Conservation (phyloP, 1,139 yeast species). For the Kurtzmaniella quercitrusa region DNA sequence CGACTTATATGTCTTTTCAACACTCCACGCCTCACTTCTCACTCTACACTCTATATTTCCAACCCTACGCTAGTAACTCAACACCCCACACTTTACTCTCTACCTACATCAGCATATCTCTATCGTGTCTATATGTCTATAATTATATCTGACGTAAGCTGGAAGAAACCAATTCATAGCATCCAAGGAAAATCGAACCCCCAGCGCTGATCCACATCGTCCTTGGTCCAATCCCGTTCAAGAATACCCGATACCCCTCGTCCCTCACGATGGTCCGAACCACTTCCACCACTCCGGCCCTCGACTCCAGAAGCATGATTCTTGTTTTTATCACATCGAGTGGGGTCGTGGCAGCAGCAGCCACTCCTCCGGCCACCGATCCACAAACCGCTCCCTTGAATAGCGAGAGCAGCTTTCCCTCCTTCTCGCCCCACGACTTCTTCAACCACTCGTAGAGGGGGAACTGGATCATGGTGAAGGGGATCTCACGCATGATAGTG, state of each 20-base stretch:
- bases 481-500: conserved; percentile 90
- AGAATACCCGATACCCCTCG: conserved; percentile 68
- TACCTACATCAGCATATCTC: not conserved
- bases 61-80: too few species aligned
- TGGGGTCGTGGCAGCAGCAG: conserved; percentile 94
- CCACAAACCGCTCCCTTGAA: conserved; percentile 92
- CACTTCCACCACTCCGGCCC: conserved; percentile 44
- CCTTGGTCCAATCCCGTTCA: conserved; percentile 87
- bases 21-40: too few species aligned
- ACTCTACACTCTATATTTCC: too few species aligned
- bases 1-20: too few species aligned
- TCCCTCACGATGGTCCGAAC: conserved; percentile 48
- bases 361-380: conserved; percentile 88
- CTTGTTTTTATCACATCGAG: conserved; percentile 90
- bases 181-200: conserved; percentile 94
- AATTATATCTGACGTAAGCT: conserved; percentile 8
- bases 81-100: too few species aligned
- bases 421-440: conserved; percentile 41
- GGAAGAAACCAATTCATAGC: conserved; percentile 69
- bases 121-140: not conserved
- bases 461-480: conserved; percentile 91
- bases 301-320: conserved; percentile 66
- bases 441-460: conserved; percentile 88
- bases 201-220: conserved; percentile 98
- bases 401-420: conserved; percentile 44